Percentiles rank a stretch among this genome's conserved stretches.
These are phyloP conservation scores for Dimocarpus longan DNA, from an alignment of 345 rosid species.

Conservation along the genomic window DNA sequence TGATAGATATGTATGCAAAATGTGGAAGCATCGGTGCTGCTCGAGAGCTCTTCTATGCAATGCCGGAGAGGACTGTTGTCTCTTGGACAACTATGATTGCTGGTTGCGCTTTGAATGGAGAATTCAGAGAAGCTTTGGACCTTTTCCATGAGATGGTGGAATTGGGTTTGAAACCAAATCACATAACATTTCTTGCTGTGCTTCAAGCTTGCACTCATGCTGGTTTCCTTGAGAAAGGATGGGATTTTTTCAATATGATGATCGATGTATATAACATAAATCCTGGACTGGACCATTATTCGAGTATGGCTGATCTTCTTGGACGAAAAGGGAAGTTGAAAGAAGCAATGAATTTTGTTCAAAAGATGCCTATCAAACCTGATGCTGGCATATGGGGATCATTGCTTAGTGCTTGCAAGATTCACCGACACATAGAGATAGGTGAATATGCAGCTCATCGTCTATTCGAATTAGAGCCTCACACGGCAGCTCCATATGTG, in stretches of 20 bases:
- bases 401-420: conserved; percentile 62
- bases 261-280: conserved; percentile 35
- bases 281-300: conserved; percentile 64
- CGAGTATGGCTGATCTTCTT: conserved; percentile 67
- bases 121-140: conserved; percentile 39
- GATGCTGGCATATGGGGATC: conserved; percentile 69
- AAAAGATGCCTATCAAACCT: conserved; percentile 50
- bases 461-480: conserved; percentile 48
- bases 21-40: conserved; percentile 64
- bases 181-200: conserved; percentile 57
- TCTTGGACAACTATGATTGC: conserved; percentile 66
- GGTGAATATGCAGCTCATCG: conserved; percentile 44
- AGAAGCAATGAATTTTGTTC: conserved; percentile 52
- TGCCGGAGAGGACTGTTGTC: conserved; percentile 52
- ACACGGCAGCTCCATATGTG: conserved; percentile 53
- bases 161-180: conserved; percentile 50
- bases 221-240: conserved; percentile 61
- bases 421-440: conserved; percentile 45
- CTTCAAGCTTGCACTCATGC: conserved; percentile 69
- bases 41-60: conserved; percentile 39
- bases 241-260: conserved; percentile 55
- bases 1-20: conserved; percentile 69
- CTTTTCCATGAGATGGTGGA: conserved; percentile 50
- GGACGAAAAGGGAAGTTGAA: conserved; percentile 57
- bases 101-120: conserved; percentile 3